Conservation (phyloP, 345 rosid species). For the Ceriops decandra region DNA sequence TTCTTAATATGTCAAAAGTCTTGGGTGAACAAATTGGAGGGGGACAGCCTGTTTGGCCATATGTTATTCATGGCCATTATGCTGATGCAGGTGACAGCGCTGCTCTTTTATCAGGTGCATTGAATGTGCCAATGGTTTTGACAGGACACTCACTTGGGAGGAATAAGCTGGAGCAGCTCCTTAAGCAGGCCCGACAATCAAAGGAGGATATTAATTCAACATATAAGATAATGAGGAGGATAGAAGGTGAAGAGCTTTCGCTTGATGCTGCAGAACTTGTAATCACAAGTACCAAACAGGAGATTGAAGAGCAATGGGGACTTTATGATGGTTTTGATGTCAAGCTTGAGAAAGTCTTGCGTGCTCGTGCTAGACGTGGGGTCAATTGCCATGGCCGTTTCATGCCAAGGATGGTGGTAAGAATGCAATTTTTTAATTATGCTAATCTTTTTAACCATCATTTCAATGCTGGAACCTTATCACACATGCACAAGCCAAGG, state of each 20-base stretch:
- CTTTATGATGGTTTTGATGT: slow-evolving; percentile 98
- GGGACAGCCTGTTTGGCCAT: slow-evolving; percentile 91
- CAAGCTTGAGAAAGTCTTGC: slow-evolving; percentile 85
- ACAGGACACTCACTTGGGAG: slow-evolving; percentile 98
- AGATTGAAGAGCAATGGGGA: slow-evolving; percentile 98
- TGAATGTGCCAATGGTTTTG: slow-evolving; percentile 95
- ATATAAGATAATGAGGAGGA: slow-evolving; percentile 88
- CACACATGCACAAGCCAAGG: not conserved
- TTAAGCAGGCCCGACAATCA: slow-evolving; percentile 89
- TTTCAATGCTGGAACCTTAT: not conserved
- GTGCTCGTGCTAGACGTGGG: slow-evolving; percentile 88
- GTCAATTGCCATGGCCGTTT: slow-evolving; percentile 91
- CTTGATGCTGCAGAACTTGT: slow-evolving; percentile 96
- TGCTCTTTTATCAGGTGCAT: slow-evolving; percentile 86
- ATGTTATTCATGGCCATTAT: slow-evolving; percentile 91
- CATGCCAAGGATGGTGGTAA: slow-evolving; percentile 98
- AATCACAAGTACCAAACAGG: slow-evolving; percentile 91
- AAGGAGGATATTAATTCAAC: slow-evolving; percentile 88
- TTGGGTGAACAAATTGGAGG: slow-evolving; percentile 80
- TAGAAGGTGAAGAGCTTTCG: slow-evolving; percentile 90
- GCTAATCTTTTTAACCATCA: not conserved
- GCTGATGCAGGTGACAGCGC: slow-evolving; percentile 98
- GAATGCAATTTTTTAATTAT: slow-evolving; percentile 13
- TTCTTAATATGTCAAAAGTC: slow-evolving; percentile 88
- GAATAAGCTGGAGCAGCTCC: slow-evolving; percentile 93